A percentile compares a stretch with the other conserved stretches of the same genome.
Conservation (phyloP, 768 basidiomycete species). For the Suillus cothurnatus region DNA sequence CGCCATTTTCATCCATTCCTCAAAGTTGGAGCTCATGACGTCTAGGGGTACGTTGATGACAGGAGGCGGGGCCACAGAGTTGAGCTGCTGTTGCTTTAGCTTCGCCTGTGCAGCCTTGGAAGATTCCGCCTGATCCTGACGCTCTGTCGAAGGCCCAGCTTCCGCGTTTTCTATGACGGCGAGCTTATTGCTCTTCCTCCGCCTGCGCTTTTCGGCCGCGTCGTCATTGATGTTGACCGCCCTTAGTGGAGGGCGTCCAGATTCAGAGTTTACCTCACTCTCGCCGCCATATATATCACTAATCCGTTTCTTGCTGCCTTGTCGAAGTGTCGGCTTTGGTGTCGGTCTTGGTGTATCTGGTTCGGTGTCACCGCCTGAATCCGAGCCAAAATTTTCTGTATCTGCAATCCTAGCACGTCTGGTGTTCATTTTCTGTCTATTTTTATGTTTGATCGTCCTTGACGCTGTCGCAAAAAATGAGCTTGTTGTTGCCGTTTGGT, state of each 20-base stretch:
- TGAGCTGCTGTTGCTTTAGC: conserved; percentile 63
- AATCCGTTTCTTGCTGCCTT: conserved; percentile 38
- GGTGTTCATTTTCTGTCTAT: conserved; percentile 18
- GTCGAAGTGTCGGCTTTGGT: conserved; percentile 24
- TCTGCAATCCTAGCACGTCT: conserved; percentile 25
- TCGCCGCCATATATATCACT: conserved; percentile 55
- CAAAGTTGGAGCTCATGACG: conserved; percentile 91
- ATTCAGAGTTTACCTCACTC: conserved; percentile 30
- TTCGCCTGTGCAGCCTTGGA: conserved; percentile 49
- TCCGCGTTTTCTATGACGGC: conserved; percentile 56
- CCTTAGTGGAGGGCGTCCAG: conserved; percentile 43
- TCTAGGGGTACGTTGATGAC: conserved; percentile 68
- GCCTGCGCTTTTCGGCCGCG: conserved; percentile 79
- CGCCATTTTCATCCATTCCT: conserved; percentile 99
- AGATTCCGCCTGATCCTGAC: conserved; percentile 40
- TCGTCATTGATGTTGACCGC: conserved; percentile 73
- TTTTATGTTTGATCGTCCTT: background rate
- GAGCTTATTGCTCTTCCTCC: conserved; percentile 77
- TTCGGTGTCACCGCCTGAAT: conserved; percentile 34
- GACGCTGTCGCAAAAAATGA: background rate
- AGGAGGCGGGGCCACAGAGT: conserved; percentile 59
- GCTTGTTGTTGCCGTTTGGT: background rate
- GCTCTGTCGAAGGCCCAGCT: conserved; percentile 54
- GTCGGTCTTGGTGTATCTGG: conserved; percentile 34
- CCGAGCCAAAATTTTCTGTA: conserved; percentile 15